phyloP scores from a whole-genome alignment of 208 protist species.

The Porcisia deanei region DNA sequence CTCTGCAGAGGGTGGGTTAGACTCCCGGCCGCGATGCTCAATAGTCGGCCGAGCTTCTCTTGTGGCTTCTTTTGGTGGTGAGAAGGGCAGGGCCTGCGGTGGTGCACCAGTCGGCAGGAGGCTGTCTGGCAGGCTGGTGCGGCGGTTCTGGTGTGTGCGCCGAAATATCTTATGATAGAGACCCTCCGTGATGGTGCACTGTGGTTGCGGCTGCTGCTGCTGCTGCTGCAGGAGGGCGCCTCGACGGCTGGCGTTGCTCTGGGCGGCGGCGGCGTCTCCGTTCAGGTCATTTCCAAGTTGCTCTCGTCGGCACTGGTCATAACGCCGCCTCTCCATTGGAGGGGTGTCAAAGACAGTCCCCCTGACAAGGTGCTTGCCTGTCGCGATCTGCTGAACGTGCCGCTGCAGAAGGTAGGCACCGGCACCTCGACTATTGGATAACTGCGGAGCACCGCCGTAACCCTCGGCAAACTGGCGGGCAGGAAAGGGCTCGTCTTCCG shows the following conservation, averaged over 20 bases:
- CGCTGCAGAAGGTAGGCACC: conserved; percentile 43
- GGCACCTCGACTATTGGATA: not conserved
- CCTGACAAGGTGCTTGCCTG: conserved; percentile 30
- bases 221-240: not conserved
- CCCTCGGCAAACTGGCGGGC: conserved; percentile 12
- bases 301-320: not conserved
- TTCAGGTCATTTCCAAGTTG: not conserved
- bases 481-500: conserved; percentile 20
- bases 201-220: not conserved
- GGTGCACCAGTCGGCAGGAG: not conserved
- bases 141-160: conserved; percentile 21
- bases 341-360: conserved; percentile 22
- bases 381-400: conserved; percentile 55
- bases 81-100: not conserved
- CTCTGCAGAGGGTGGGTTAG: conserved; percentile 21
- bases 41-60: not conserved
- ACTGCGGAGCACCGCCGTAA: not conserved
- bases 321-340: conserved; percentile 3
- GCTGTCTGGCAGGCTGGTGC: conserved; percentile 16
- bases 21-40: conserved; percentile 6
- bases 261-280: not conserved
- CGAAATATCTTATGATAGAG: conserved; percentile 26
- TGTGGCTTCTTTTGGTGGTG: not conserved
- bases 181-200: not conserved
- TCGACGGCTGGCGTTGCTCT: not conserved